Evolutionary conservation across 116 monocot genomes (phyloP).

Genomic region (Cymodocea nodosa): DNA sequence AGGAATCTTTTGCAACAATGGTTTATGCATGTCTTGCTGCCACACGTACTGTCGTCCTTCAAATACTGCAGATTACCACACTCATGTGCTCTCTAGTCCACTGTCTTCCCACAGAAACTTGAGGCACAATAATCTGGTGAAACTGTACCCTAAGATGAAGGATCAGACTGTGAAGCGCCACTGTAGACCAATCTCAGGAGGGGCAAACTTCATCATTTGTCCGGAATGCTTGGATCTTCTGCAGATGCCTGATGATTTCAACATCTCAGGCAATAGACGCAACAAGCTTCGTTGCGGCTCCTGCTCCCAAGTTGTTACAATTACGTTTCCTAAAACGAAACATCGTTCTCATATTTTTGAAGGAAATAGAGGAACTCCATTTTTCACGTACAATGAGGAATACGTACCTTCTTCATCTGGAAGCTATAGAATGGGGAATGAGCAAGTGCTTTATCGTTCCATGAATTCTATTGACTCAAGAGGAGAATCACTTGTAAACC

Average conservation of each 20-base stretch:
- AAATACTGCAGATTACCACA: not conserved
- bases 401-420: conserved; percentile 2
- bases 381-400: not conserved
- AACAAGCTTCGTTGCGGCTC: conserved; percentile 16
- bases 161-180: conserved; percentile 9
- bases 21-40: conserved; percentile 4
- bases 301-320: conserved; percentile 8
- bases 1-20: conserved; percentile 1
- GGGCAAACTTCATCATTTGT: conserved; percentile 18
- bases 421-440: not conserved
- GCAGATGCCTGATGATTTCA: conserved; percentile 19
- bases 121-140: not conserved
- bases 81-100: not conserved
- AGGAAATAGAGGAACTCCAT: not conserved
- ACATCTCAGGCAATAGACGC: conserved; percentile 2
- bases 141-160: not conserved
- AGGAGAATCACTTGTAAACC: not conserved
- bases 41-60: conserved; percentile 6
- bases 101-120: not conserved
- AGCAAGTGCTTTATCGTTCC: not conserved
- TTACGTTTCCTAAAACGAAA: not conserved
- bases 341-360: not conserved
- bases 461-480: not conserved
- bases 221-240: conserved; percentile 9
- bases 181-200: conserved; percentile 16